These are phyloP conservation scores for Metschnikowia reukaufii DNA, from an alignment of 805 yeast genomes.

Conservation along the genomic window DNA sequence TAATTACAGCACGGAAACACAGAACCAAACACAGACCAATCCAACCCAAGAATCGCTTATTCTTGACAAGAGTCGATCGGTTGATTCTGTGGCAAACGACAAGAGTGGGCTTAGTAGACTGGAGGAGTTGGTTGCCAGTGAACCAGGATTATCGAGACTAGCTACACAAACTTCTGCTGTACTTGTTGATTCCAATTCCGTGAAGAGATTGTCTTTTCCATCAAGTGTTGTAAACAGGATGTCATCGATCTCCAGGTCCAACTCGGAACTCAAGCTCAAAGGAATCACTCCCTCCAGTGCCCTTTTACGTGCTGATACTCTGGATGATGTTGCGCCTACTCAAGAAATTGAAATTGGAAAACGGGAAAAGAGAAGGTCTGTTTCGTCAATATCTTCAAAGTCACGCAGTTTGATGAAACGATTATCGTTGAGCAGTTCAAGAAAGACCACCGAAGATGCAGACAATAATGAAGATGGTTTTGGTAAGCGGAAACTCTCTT, in stretches of 20 bases:
- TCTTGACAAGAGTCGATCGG: neutral
- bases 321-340: neutral
- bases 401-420: conserved; percentile 36
- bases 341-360: conserved; percentile 10
- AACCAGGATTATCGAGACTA: neutral
- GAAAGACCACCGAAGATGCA: conserved; percentile 1
- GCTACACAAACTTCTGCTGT: neutral
- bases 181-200: neutral
- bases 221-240: neutral
- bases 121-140: neutral
- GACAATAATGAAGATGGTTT: conserved; percentile 2
- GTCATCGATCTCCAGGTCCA: conserved; percentile 17
- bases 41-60: conserved; percentile 4
- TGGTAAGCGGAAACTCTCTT: neutral
- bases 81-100: neutral
- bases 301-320: conserved; percentile 11
- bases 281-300: conserved; percentile 17
- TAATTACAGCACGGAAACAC: conserved; percentile 5
- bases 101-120: neutral
- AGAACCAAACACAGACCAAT: conserved; percentile 1
- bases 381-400: conserved; percentile 27
- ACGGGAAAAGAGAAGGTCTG: conserved; percentile 23
- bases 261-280: conserved; percentile 18
- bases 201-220: neutral
- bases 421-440: conserved; percentile 26